Evolutionary conservation across 2,329 filamentous ascomycete genomes (phyloP).

Genomic region (Clonostachys solani): DNA sequence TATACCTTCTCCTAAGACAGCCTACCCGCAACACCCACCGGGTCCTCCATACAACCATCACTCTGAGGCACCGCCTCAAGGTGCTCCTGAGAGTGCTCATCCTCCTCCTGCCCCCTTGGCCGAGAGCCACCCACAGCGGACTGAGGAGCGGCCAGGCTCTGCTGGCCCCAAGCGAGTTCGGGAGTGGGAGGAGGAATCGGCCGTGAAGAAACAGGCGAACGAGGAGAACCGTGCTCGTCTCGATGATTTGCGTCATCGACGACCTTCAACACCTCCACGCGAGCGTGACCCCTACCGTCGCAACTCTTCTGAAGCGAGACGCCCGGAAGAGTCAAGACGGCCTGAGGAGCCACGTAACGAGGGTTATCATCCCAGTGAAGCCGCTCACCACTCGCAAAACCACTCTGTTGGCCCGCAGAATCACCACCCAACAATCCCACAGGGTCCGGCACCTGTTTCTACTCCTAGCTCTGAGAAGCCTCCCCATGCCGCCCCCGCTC

Average conservation of each 20-base stretch:
- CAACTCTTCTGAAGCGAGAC: constrained; percentile 69
- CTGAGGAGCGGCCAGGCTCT: constrained; percentile 72
- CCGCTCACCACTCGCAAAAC: constrained; percentile 68
- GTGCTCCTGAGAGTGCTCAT: constrained; percentile 52
- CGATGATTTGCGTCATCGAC: constrained; percentile 77
- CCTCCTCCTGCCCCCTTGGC: constrained; percentile 55
- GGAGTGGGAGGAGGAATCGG: constrained; percentile 86
- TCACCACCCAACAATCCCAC: constrained; percentile 23
- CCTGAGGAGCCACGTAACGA: constrained; percentile 62
- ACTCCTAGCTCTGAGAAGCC: constrained; percentile 35
- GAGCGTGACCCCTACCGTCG: constrained; percentile 60
- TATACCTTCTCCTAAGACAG: constrained; percentile 86
- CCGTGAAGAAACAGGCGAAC: constrained; percentile 79
- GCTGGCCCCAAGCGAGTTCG: constrained; percentile 78
- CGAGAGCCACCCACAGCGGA: constrained; percentile 60
- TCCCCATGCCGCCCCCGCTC: constrained; percentile 17
- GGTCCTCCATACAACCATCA: constrained; percentile 62
- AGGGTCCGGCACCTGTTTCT: constrained; percentile 41
- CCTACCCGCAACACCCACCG: constrained; percentile 71
- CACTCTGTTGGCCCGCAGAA: constrained; percentile 43
- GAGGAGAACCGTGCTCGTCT: constrained; percentile 85
- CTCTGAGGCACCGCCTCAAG: constrained; percentile 52
- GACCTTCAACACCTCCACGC: constrained; percentile 69
- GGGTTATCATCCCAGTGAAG: constrained; percentile 87
- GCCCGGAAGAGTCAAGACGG: constrained; percentile 60